phyloP scores from a whole-genome alignment of 148 eudicot species.

The Nepenthes gracilis region DNA sequence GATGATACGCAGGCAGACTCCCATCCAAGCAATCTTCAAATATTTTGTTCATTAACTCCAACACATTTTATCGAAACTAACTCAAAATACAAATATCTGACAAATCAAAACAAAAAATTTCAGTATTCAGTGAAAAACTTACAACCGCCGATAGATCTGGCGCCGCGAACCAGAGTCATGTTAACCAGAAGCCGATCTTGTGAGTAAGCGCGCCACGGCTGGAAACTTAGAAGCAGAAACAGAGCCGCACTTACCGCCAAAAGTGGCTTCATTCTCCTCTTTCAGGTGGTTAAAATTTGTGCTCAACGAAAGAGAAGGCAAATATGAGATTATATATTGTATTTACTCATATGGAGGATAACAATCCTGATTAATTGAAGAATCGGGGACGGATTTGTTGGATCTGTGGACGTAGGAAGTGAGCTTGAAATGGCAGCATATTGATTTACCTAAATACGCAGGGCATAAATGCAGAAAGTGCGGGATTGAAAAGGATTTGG shows the following conservation, averaged over 20 bases:
- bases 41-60: neutral
- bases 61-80: neutral
- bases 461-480: no score
- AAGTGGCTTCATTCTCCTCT: neutral
- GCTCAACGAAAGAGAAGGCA: no score
- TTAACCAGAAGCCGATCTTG: constrained; percentile 32
- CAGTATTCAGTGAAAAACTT: constrained; percentile 6
- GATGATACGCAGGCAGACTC: constrained; percentile 84
- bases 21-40: constrained; percentile 89
- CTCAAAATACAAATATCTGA: neutral
- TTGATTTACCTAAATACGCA: no score
- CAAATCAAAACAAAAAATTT: neutral
- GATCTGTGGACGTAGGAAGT: no score
- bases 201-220: constrained; percentile 18
- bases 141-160: constrained; percentile 62
- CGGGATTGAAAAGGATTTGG: no score
- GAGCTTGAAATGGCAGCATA: no score
- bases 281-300: no score
- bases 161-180: constrained; percentile 56
- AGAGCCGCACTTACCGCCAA: neutral
- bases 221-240: constrained; percentile 20
- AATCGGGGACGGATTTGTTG: no score
- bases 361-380: no score
- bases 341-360: no score
- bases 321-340: no score